Base-by-base conservation (phyloP, 352 stramenopile species). In the Phytophthora uliginosa region DNA sequence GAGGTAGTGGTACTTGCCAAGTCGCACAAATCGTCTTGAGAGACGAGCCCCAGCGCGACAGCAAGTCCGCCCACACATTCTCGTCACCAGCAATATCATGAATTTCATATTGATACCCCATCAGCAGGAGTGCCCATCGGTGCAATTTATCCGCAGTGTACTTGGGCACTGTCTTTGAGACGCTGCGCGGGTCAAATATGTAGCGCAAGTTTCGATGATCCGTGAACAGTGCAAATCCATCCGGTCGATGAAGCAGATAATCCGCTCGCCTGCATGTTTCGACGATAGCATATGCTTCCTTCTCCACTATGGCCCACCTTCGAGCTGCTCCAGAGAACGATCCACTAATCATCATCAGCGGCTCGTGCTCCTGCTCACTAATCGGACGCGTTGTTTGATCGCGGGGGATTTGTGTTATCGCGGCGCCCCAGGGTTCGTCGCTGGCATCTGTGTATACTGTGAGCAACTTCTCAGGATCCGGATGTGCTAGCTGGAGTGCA, bases 81-180 rank as follows among this genome's bases (percentile, higher is more conserved):
- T 42, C 34, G 0, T 60, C 52, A 1, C 61, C 67, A 7, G 60
- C 31, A 33, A 74, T 69, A 31, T 74, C 59, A 7, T 72, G 31
- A 20, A 80, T 74, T 0, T 67, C 45, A 34, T 74, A 73, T 5
- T 53, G 51, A 22, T 67, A 72, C 2, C 13, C 38, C 38, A 45
- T 45, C 15, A 15, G 38, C 38, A 45, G 38, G 38, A 45, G 38
- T 45, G 38, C 7, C 38, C 38, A 45, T 7, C 38, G 38, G 10
- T 45, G 38, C 10, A 45, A 17, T 15, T 45, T 45, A 1, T 17
- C 38, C 38, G 38, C 38, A 18, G 38, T 17, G 15, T 45, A 45
- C 38, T 45, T 45, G 1, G 38, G 38, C 6, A 45, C 38, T 17
- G 38, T 18, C 10, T 45, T 45, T 1, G 38, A 45, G 38, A 28